Percentiles rank a stretch among this genome's conserved stretches.
Conservation (phyloP, 257 asterid genomes). For the Capsicum chinense region DNA sequence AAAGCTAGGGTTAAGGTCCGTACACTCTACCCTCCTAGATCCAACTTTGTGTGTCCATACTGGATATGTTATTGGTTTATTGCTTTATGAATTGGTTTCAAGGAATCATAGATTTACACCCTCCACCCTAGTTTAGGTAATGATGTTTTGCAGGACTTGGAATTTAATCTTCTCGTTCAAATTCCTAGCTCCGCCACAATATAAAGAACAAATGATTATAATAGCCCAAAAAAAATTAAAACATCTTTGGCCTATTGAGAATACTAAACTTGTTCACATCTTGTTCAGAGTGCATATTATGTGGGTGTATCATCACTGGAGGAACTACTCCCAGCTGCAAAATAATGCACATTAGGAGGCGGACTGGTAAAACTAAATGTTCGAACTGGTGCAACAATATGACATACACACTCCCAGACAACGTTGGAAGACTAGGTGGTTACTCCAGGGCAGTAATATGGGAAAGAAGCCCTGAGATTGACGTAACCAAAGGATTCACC, state of each 20-base stretch:
- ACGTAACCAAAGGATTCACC: constrained; percentile 45
- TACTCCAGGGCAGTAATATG: constrained; percentile 71
- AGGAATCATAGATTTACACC: too few species aligned
- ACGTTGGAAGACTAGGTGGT: constrained; percentile 58
- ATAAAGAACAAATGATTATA: not conserved
- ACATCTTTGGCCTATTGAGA: not conserved
- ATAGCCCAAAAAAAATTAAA: too few species aligned
- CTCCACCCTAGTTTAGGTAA: too few species aligned
- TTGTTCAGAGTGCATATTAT: constrained; percentile 41
- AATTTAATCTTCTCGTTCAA: too few species aligned
- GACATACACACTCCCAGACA: constrained; percentile 83
- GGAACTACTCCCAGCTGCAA: constrained; percentile 44
- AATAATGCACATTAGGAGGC: constrained; percentile 77
- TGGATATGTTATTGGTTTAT: too few species aligned
- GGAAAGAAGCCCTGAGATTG: constrained; percentile 89
- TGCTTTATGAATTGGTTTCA: too few species aligned
- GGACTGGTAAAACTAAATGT: constrained; percentile 67
- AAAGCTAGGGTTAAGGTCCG: too few species aligned
- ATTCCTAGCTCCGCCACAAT: too few species aligned
- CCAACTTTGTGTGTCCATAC: too few species aligned
- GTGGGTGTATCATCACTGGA: constrained; percentile 82
- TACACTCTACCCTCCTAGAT: too few species aligned
- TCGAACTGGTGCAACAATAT: constrained; percentile 54
- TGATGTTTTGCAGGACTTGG: too few species aligned
- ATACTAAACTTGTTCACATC: not conserved